Evolutionary conservation across 495 filamentous ascomycete species (phyloP).

Genomic region (Hypomontagnella monticulosa): DNA sequence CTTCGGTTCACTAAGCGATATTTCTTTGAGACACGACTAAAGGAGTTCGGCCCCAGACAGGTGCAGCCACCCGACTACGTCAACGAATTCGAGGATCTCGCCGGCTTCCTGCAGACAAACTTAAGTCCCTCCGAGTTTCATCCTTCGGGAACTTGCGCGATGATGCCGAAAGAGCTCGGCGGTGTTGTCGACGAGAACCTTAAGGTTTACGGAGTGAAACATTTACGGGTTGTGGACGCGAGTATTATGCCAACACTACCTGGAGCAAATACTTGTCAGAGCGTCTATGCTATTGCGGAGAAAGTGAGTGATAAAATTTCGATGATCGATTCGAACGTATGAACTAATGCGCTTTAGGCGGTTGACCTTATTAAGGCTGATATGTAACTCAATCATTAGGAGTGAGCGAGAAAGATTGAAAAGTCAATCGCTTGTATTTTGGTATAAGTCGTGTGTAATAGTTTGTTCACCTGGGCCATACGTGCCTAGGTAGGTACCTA

Average conservation of each 20-base stretch:
- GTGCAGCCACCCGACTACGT: conserved; percentile 45
- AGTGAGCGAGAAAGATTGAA: neutral
- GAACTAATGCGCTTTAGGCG: conserved; percentile 35
- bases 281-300: conserved; percentile 56
- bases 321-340: neutral
- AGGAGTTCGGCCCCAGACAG: conserved; percentile 40
- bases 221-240: conserved; percentile 55
- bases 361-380: conserved; percentile 50
- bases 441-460: neutral
- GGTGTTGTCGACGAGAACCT: conserved; percentile 60
- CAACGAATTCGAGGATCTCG: conserved; percentile 45
- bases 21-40: conserved; percentile 49
- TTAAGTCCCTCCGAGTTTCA: conserved; percentile 55
- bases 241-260: conserved; percentile 52
- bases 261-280: conserved; percentile 55
- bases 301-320: conserved; percentile 44
- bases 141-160: conserved; percentile 61
- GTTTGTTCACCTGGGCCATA: no score
- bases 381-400: conserved; percentile 6
- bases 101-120: conserved; percentile 42
- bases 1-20: conserved; percentile 52
- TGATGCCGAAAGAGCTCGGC: conserved; percentile 65
- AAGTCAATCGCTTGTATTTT: neutral
- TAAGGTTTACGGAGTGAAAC: conserved; percentile 53
- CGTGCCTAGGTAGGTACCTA: no score